Conservation (phyloP, 106 monocot genomes). For the Dendrobium officinale region DNA sequence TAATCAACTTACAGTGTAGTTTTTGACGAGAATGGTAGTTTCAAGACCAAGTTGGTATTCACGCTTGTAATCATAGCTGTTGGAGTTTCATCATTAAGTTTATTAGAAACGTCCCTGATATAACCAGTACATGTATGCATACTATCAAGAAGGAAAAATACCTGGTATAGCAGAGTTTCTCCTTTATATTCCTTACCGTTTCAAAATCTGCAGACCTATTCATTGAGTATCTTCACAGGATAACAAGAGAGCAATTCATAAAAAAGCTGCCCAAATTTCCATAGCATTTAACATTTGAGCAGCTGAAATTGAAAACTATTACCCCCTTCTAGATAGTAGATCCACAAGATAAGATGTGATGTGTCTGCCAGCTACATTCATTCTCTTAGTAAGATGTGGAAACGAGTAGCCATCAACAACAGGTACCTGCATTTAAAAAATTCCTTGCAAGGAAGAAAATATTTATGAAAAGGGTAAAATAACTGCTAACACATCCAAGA, state of each 20-base stretch:
- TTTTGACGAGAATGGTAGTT: constrained; percentile 97
- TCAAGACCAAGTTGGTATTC: constrained; percentile 97
- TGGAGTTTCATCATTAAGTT: constrained; percentile 5
- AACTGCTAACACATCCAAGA: not conserved
- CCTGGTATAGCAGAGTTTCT: constrained; percentile 93
- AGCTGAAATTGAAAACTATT: constrained; percentile 6
- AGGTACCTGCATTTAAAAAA: constrained; percentile 50
- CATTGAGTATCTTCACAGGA: constrained; percentile 70
- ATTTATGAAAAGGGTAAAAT: not conserved
- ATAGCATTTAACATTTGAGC: not conserved
- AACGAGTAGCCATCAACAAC: constrained; percentile 99
- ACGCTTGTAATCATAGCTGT: constrained; percentile 98
- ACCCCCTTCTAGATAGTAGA: constrained; percentile 89
- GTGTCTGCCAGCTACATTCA: constrained; percentile 99
- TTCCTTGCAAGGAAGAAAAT: not conserved
- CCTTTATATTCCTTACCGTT: constrained; percentile 87
- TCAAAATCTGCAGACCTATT: constrained; percentile 95
- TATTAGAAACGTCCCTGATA: not conserved
- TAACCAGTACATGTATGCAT: not conserved
- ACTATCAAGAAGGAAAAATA: constrained; percentile 19
- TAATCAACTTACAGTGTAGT: constrained; percentile 84
- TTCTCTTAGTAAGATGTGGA: constrained; percentile 93
- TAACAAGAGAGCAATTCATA: constrained; percentile 5
- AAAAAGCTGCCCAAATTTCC: not conserved
- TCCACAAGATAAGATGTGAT: constrained; percentile 99